Percentiles rank a stretch among this genome's conserved stretches.
Conservation (phyloP, 129 eudicot genomes). For the Artemisia annua region DNA sequence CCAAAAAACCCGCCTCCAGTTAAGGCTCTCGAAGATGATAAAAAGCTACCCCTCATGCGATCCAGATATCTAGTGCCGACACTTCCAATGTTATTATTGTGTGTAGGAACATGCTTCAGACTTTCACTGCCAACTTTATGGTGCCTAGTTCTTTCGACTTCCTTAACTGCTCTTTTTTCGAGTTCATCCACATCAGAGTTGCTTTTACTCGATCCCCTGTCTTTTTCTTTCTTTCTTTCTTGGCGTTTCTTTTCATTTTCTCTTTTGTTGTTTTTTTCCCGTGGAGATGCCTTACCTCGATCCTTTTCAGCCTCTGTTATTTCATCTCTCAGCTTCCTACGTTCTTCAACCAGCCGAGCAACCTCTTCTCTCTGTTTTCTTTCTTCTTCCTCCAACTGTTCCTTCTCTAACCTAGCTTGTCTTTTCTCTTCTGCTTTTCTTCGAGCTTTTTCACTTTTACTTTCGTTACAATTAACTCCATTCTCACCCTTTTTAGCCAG, state of each 20-base stretch:
- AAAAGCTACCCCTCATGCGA: constrained; percentile 76
- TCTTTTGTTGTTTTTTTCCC: constrained; percentile 52
- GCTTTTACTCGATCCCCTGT: constrained; percentile 75
- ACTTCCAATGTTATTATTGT: constrained; percentile 50
- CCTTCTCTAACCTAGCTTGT: constrained; percentile 85
- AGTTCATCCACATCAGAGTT: constrained; percentile 67
- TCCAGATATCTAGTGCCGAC: constrained; percentile 81
- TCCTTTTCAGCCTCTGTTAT: constrained; percentile 68
- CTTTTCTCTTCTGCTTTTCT: constrained; percentile 97
- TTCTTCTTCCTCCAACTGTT: constrained; percentile 87
- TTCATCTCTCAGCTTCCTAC: constrained; percentile 78
- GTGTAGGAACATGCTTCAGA: constrained; percentile 32
- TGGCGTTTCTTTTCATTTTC: constrained; percentile 76
- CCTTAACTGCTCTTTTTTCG: constrained; percentile 63
- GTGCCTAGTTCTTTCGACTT: constrained; percentile 15
- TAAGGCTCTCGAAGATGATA: constrained; percentile 83
- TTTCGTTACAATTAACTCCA: constrained; percentile 68
- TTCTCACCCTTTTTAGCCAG: constrained; percentile 54
- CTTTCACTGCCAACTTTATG: constrained; percentile 28
- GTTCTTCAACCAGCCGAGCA: constrained; percentile 89
- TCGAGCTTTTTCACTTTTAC: constrained; percentile 84
- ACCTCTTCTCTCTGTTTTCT: constrained; percentile 95
- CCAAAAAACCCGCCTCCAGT: constrained; percentile 81
- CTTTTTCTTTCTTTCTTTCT: constrained; percentile 70
- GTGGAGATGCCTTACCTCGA: constrained; percentile 41